phyloP scores from a whole-genome alignment of 495 filamentous ascomycete genomes.

The Articulospora tetracladia region DNA sequence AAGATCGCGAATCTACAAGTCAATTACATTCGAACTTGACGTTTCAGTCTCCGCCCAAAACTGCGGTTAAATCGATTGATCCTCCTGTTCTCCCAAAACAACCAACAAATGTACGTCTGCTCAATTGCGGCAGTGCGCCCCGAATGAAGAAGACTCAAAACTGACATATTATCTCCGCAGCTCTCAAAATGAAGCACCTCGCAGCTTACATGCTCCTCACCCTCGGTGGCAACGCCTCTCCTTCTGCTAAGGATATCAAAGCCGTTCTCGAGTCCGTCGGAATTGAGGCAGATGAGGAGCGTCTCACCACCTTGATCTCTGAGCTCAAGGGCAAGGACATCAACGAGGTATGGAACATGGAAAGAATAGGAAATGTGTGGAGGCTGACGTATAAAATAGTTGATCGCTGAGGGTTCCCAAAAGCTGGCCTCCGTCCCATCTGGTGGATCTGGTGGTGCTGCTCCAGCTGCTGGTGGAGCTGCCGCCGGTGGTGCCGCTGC shows the following conservation, averaged over 20 bases:
- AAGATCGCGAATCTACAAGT: constrained; percentile 6
- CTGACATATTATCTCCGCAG: constrained; percentile 28
- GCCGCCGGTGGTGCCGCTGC: constrained; percentile 65
- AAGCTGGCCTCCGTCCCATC: constrained; percentile 99
- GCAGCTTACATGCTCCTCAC: constrained; percentile 96
- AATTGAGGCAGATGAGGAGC: constrained; percentile 88
- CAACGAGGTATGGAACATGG: constrained; percentile 65
- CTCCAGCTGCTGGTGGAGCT: constrained; percentile 58
- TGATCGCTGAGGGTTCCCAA: constrained; percentile 83
- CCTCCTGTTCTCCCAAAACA: constrained; percentile 64
- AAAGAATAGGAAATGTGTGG: background rate
- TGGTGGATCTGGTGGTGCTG: constrained; percentile 72
- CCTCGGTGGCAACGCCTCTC: constrained; percentile 88
- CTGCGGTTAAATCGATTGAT: constrained; percentile 93
- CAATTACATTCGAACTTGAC: constrained; percentile 52
- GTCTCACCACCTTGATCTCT: constrained; percentile 75
- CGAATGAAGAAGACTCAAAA: background rate
- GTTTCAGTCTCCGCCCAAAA: constrained; percentile 82
- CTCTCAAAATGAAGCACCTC: constrained; percentile 96
- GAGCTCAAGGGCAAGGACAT: constrained; percentile 98
- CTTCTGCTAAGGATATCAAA: constrained; percentile 86
- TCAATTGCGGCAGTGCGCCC: background rate
- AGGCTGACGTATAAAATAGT: constrained; percentile 47
- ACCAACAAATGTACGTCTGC: constrained; percentile 16
- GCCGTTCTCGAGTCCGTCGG: constrained; percentile 88